Conservation (phyloP, 2,329 filamentous ascomycete species). For the Fusarium nematophilum region DNA sequence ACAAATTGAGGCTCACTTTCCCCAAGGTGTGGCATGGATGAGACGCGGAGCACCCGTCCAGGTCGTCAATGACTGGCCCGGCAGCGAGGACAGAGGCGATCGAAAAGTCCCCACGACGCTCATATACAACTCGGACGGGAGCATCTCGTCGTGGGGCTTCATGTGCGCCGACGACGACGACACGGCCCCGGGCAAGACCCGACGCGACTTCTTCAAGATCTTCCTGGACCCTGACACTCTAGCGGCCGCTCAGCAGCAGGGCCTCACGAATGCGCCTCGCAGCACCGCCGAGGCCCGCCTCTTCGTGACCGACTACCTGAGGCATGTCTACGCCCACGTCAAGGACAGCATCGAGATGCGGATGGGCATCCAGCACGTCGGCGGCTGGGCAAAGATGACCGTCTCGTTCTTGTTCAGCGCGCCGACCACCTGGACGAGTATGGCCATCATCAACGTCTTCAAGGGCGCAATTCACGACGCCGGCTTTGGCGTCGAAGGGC, state of each 20-base stretch:
- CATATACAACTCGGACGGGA: constrained; percentile 56
- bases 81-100: constrained; percentile 62
- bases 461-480: constrained; percentile 58
- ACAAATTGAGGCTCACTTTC: not conserved
- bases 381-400: constrained; percentile 56
- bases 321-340: constrained; percentile 60
- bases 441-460: constrained; percentile 63
- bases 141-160: constrained; percentile 64
- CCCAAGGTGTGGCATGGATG: constrained; percentile 52
- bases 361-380: constrained; percentile 49
- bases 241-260: constrained; percentile 54
- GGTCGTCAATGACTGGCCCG: constrained; percentile 65
- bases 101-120: constrained; percentile 66
- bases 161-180: constrained; percentile 61
- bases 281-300: constrained; percentile 56
- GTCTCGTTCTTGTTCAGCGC: constrained; percentile 68
- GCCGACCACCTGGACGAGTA: constrained; percentile 66
- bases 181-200: constrained; percentile 43
- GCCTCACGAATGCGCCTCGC: constrained; percentile 56
- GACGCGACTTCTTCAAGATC: constrained; percentile 66
- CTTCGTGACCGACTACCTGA: constrained; percentile 62
- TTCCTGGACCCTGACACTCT: constrained; percentile 62
- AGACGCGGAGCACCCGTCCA: constrained; percentile 55
- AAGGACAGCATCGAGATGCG: constrained; percentile 57
- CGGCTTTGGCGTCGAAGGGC: constrained; percentile 60